Conservation (phyloP, 805 yeast genomes). For the Yarrowia hollandica region DNA sequence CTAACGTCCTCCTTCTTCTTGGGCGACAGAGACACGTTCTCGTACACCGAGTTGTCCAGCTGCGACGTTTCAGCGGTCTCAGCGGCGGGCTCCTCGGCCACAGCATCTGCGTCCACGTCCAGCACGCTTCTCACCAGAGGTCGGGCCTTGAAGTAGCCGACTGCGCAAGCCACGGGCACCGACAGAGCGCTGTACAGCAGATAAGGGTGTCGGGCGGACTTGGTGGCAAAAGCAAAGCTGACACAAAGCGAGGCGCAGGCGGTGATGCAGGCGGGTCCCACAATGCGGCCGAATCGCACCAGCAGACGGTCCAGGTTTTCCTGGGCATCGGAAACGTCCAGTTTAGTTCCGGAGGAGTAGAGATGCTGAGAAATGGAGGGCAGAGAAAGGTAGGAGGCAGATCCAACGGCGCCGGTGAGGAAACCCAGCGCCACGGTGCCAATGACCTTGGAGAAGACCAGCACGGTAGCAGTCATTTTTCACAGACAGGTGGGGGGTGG, state of each 20-base stretch:
- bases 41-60: conserved; percentile 29
- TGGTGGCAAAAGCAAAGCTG: conserved; percentile 37
- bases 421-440: conserved; percentile 43
- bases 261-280: conserved; percentile 34
- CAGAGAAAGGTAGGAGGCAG: conserved; percentile 32
- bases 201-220: conserved; percentile 41
- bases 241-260: conserved; percentile 35
- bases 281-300: conserved; percentile 28
- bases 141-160: conserved; percentile 26
- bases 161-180: conserved; percentile 34
- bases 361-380: conserved; percentile 31
- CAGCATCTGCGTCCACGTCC: conserved; percentile 10
- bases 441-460: conserved; percentile 40
- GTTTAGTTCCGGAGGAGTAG: conserved; percentile 10
- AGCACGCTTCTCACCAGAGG: conserved; percentile 10
- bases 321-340: conserved; percentile 24
- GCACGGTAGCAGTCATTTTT: conserved; percentile 34
- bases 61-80: neutral
- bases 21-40: conserved; percentile 2
- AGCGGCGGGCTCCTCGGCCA: neutral
- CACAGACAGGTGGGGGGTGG: neutral
- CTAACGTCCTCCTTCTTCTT: conserved; percentile 18
- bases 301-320: conserved; percentile 26
- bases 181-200: conserved; percentile 41
- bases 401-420: conserved; percentile 41